These are phyloP conservation scores for Leccinum griseonigrum DNA, from an alignment of 1,284 basidiomycete species.

Conservation along the genomic window DNA sequence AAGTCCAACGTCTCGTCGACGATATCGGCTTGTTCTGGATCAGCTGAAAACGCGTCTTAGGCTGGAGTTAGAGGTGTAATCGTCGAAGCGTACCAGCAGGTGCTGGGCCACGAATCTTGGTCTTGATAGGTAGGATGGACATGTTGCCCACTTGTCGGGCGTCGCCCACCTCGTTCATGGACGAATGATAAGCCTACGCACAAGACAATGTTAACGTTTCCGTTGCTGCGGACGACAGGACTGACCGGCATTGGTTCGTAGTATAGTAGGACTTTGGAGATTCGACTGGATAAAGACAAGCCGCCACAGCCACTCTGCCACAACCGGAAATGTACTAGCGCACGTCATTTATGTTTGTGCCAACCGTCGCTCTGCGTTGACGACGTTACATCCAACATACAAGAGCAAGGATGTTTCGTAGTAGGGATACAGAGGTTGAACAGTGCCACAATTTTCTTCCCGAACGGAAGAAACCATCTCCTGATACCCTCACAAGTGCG, in stretches of 20 bases:
- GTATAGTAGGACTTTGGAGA: background rate
- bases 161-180: slow-evolving; percentile 86
- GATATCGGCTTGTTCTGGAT: slow-evolving; percentile 82
- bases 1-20: slow-evolving; percentile 96
- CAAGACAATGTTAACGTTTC: slow-evolving; percentile 4
- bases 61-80: background rate
- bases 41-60: slow-evolving; percentile 46
- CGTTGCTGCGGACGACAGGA: slow-evolving; percentile 6
- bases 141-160: slow-evolving; percentile 88
- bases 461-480: slow-evolving; percentile 53
- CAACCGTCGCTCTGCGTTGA: background rate
- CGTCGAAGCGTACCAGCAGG: slow-evolving; percentile 60
- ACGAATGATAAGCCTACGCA: slow-evolving; percentile 90
- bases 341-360: background rate
- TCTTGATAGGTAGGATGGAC: slow-evolving; percentile 88
- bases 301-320: slow-evolving; percentile 12
- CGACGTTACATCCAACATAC: background rate
- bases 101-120: slow-evolving; percentile 89
- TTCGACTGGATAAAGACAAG: background rate
- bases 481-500: slow-evolving; percentile 71
- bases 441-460: slow-evolving; percentile 45
- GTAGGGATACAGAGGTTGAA: slow-evolving; percentile 42
- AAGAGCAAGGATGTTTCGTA: slow-evolving; percentile 34
- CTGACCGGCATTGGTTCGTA: slow-evolving; percentile 28
- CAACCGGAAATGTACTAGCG: background rate